Conservation (phyloP, 192 early-diverging fungal species). For the Paraglomus brasilianum region DNA sequence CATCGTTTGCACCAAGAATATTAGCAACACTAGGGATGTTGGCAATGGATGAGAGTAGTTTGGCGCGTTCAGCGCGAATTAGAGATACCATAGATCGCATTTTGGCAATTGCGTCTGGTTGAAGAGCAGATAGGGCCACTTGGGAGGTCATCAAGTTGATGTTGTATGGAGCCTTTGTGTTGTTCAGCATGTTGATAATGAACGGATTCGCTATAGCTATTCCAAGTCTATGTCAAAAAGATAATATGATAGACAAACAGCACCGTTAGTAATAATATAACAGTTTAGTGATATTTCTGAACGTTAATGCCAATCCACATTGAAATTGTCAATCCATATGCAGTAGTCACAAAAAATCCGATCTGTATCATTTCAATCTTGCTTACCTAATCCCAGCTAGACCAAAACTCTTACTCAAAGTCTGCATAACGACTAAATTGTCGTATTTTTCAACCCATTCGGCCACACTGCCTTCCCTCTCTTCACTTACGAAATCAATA, state of each 20-base stretch:
- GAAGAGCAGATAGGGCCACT: constrained; percentile 78
- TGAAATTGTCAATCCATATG: constrained; percentile 12
- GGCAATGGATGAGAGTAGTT: constrained; percentile 62
- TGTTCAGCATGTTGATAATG: constrained; percentile 90
- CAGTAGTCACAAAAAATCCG: no score
- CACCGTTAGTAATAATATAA: background rate
- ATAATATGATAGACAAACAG: constrained; percentile 8
- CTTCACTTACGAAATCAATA: constrained; percentile 85
- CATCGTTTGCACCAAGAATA: constrained; percentile 86
- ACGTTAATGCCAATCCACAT: background rate
- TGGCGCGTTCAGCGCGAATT: constrained; percentile 66
- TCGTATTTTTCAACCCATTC: constrained; percentile 81
- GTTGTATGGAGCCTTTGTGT: constrained; percentile 99
- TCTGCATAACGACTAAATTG: constrained; percentile 96
- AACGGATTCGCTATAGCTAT: constrained; percentile 77
- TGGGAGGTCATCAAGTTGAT: constrained; percentile 84
- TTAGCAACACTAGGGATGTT: constrained; percentile 64
- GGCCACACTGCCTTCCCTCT: constrained; percentile 68
- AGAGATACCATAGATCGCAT: constrained; percentile 64
- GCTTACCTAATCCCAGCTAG: constrained; percentile 91
- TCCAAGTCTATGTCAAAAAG: constrained; percentile 79
- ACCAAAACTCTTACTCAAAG: constrained; percentile 97
- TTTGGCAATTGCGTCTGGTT: constrained; percentile 58
- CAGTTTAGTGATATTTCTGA: background rate
- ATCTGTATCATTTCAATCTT: no score